Percentiles rank a stretch among this genome's conserved stretches.
phyloP scores from a whole-genome alignment of 1,284 basidiomycete genomes.

The Ceratobasidium papillatum region DNA sequence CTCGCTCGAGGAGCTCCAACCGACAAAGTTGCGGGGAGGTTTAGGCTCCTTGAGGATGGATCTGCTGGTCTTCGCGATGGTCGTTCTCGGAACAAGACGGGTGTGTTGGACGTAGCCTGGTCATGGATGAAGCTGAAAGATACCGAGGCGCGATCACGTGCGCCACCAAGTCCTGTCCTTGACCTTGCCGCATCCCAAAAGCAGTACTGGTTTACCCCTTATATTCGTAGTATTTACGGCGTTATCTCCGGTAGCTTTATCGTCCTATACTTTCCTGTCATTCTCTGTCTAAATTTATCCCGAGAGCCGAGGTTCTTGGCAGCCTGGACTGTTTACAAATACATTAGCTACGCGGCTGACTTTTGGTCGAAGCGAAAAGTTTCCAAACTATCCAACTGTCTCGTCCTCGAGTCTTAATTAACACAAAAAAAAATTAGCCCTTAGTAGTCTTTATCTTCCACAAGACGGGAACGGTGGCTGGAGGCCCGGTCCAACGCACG shows the following conservation, averaged over 20 bases:
- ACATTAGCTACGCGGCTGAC: neutral
- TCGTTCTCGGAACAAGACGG: slow-evolving; percentile 19
- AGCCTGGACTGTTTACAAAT: neutral
- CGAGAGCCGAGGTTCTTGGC: neutral
- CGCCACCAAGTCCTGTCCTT: neutral
- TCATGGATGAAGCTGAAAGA: neutral
- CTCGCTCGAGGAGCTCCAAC: neutral
- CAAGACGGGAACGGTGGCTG: too few relatives aligned
- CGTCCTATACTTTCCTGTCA: neutral
- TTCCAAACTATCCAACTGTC: too few relatives aligned
- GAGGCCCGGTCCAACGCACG: too few relatives aligned
- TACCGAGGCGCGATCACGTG: neutral
- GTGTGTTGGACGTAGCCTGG: neutral
- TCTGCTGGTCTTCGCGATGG: slow-evolving; percentile 2
- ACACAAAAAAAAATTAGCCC: too few relatives aligned
- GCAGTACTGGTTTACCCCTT: neutral
- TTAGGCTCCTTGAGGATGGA: neutral
- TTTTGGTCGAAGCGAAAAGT: neutral
- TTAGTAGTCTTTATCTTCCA: too few relatives aligned
- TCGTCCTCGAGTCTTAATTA: too few relatives aligned
- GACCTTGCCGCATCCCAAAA: neutral
- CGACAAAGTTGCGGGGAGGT: slow-evolving; percentile 1
- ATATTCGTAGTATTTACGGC: neutral
- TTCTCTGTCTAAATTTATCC: neutral
- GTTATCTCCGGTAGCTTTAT: neutral